Conservation (phyloP, 2,329 filamentous ascomycete genomes). For the Hymenoscyphus fraxineus region DNA sequence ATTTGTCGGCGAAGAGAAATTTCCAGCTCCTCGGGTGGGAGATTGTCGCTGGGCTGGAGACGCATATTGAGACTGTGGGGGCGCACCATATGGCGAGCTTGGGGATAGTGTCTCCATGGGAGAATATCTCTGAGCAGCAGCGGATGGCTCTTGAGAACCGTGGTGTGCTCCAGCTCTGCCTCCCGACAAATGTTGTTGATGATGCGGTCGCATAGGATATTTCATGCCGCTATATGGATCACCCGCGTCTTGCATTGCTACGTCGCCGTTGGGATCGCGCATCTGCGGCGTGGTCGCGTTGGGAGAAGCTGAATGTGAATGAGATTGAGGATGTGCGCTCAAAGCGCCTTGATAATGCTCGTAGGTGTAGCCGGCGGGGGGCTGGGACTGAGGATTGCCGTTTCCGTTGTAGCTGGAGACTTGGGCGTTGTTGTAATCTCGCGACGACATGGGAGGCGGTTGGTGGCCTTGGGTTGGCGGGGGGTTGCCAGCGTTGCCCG, state of each 20-base stretch:
- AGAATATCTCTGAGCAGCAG: slow-evolving; percentile 87
- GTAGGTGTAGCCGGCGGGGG: slow-evolving; percentile 61
- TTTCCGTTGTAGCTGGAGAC: slow-evolving; percentile 45
- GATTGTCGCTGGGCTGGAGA: slow-evolving; percentile 64
- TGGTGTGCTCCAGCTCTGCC: slow-evolving; percentile 60
- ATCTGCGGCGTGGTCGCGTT: slow-evolving; percentile 51
- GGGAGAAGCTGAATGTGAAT: slow-evolving; percentile 56
- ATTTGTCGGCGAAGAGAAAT: slow-evolving; percentile 55
- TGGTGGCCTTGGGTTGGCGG: slow-evolving; percentile 3
- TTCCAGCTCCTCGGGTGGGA: slow-evolving; percentile 66
- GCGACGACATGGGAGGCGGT: slow-evolving; percentile 42
- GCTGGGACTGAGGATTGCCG: slow-evolving; percentile 40
- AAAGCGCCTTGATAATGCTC: slow-evolving; percentile 58
- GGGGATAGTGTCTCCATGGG: slow-evolving; percentile 90
- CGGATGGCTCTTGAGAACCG: slow-evolving; percentile 68
- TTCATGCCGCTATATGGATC: slow-evolving; percentile 84
- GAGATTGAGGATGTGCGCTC: slow-evolving; percentile 45
- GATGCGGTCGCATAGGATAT: slow-evolving; percentile 75
- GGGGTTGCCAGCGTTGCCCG: slow-evolving; percentile 7
- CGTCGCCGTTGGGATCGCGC: slow-evolving; percentile 71
- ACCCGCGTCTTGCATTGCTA: slow-evolving; percentile 80
- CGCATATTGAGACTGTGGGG: slow-evolving; percentile 46
- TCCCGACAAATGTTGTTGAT: slow-evolving; percentile 65
- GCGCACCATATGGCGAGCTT: slow-evolving; percentile 70
- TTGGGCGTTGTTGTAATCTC: slow-evolving; percentile 57